A percentile compares a stretch with the other conserved stretches of the same genome.
phyloP scores from a whole-genome alignment of 257 asterid genomes.

The Asclepias syriaca region DNA sequence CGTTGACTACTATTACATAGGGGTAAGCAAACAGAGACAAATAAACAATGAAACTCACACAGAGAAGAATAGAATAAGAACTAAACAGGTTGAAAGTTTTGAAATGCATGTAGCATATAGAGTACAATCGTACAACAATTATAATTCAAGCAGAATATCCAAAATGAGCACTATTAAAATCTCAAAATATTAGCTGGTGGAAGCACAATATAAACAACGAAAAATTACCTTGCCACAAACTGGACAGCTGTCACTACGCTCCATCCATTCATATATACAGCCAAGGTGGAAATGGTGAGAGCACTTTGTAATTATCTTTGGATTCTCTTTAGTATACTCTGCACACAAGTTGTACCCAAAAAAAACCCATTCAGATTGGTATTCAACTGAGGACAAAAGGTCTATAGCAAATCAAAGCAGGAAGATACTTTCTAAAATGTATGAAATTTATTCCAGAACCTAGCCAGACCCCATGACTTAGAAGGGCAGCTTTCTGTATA shows the following conservation, averaged over 20 bases:
- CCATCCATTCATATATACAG: slow-evolving; percentile 99
- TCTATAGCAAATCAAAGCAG: neutral
- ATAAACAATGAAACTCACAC: neutral
- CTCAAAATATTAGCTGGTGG: neutral
- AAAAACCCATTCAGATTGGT: neutral
- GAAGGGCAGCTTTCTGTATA: neutral
- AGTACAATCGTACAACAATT: neutral
- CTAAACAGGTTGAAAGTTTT: neutral
- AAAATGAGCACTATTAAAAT: neutral
- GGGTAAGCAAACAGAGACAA: neutral
- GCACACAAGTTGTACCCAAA: slow-evolving; percentile 27
- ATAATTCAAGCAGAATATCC: neutral
- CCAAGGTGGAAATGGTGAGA: slow-evolving; percentile 94
- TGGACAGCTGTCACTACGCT: slow-evolving; percentile 92
- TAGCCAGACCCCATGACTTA: neutral
- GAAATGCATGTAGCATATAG: neutral
- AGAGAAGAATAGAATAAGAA: neutral
- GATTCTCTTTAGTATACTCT: slow-evolving; percentile 84
- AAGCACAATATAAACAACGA: neutral
- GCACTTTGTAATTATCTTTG: slow-evolving; percentile 76
- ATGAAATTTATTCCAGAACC: neutral
- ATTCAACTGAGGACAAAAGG: neutral
- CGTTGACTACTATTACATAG: neutral
- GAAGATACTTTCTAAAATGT: neutral
- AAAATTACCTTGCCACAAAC: slow-evolving; percentile 78